Percentiles rank a stretch among this genome's conserved stretches.
These are phyloP conservation scores for Linnemannia exigua DNA, from an alignment of 192 early-diverging fungal species.

Conservation along the genomic window DNA sequence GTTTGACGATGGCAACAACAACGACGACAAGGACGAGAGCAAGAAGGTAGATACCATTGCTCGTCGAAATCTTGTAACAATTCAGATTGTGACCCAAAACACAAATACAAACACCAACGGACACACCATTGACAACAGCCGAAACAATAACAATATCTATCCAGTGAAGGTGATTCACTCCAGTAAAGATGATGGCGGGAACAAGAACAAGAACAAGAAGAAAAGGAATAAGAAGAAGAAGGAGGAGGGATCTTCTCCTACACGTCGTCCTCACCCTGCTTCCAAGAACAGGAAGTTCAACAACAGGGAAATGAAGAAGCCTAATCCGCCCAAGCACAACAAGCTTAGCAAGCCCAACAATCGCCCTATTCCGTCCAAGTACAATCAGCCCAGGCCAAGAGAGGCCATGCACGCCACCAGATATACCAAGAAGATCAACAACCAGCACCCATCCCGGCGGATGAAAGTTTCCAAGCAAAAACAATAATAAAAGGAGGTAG, in stretches of 20 bases:
- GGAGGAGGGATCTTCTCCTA: not conserved
- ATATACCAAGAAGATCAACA: not conserved
- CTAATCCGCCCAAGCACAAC: not conserved
- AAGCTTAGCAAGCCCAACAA: too few species aligned
- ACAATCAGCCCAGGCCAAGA: not conserved
- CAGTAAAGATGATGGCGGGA: not conserved
- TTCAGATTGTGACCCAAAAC: constrained; percentile 19
- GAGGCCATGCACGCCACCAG: not conserved
- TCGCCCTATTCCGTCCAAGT: not conserved
- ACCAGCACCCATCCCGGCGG: not conserved
- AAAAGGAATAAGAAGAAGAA: not conserved
- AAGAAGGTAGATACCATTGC: constrained; percentile 2
- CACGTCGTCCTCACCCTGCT: not conserved
- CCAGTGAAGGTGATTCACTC: not conserved
- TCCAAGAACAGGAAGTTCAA: too few species aligned
- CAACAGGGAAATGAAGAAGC: not conserved
- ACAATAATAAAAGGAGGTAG: not conserved
- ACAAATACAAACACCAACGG: constrained; percentile 7
- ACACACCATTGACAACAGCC: constrained; percentile 14
- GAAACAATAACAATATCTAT: not conserved
- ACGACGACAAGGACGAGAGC: too few species aligned
- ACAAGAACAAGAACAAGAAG: not conserved
- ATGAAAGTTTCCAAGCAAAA: not conserved
- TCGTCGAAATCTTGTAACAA: constrained; percentile 10
- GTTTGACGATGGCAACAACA: not conserved